These are phyloP conservation scores for Aspergillus carlsbadensis DNA, from an alignment of 495 filamentous ascomycete species.

Conservation along the genomic window DNA sequence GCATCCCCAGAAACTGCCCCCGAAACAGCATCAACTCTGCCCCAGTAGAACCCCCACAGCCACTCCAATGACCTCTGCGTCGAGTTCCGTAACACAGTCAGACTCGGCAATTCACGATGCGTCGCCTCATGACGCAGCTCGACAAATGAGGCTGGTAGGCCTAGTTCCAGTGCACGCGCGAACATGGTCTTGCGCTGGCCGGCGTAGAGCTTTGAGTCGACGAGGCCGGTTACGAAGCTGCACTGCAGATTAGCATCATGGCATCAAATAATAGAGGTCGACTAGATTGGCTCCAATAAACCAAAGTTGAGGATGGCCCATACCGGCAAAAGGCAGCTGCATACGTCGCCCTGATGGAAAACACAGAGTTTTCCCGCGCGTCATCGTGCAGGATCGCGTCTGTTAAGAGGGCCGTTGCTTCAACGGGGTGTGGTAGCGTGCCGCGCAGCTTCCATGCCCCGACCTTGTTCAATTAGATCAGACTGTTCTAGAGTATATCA, in stretches of 20 bases:
- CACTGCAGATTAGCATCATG: neutral
- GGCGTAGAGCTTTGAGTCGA: slow-evolving; percentile 71
- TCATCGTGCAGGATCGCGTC: slow-evolving; percentile 71
- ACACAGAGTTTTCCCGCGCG: slow-evolving; percentile 48
- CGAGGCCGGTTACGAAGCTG: slow-evolving; percentile 88
- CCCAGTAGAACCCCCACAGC: slow-evolving; percentile 91
- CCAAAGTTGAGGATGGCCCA: too few relatives aligned
- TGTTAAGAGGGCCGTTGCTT: slow-evolving; percentile 74
- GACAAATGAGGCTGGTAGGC: slow-evolving; percentile 80
- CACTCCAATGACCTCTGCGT: slow-evolving; percentile 69
- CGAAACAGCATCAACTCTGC: slow-evolving; percentile 20
- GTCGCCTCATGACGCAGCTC: slow-evolving; percentile 88
- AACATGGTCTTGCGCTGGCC: slow-evolving; percentile 73
- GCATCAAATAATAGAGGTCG: neutral
- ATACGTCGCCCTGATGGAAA: slow-evolving; percentile 57
- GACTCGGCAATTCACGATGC: slow-evolving; percentile 78
- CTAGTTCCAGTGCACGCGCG: slow-evolving; percentile 69
- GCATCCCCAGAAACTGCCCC: neutral
- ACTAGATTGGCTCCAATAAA: too few relatives aligned
- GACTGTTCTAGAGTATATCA: too few relatives aligned
- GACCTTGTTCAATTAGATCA: slow-evolving; percentile 36
- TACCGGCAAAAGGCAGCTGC: slow-evolving; percentile 61
- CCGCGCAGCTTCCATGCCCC: slow-evolving; percentile 63
- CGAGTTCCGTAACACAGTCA: slow-evolving; percentile 66
- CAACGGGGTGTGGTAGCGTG: slow-evolving; percentile 76